Conservation (phyloP, 768 basidiomycete genomes). For the Mycena floridula region DNA sequence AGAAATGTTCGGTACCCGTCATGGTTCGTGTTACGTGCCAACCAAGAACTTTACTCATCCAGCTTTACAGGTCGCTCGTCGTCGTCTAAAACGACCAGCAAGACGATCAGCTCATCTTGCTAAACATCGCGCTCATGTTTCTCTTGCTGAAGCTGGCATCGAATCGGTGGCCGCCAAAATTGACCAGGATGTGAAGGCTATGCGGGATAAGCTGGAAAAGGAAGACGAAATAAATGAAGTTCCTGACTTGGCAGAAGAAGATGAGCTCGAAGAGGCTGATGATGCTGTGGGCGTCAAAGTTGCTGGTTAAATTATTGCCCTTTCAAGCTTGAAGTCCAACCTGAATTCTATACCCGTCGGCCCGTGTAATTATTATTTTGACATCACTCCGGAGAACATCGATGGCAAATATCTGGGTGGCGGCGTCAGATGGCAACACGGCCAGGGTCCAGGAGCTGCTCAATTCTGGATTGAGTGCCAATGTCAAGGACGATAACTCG, state of each 20-base stretch:
- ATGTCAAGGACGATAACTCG: conserved; percentile 41
- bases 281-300: conserved; percentile 27
- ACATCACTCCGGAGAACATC: background rate
- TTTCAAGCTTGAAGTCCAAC: too few relatives aligned
- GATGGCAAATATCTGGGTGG: conserved; percentile 56
- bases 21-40: conserved; percentile 46
- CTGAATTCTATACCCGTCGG: too few relatives aligned
- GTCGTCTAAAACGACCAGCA: conserved; percentile 83
- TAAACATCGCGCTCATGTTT: conserved; percentile 74
- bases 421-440: conserved; percentile 60
- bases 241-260: conserved; percentile 24
- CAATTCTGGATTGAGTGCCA: conserved; percentile 35
- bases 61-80: conserved; percentile 60
- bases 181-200: conserved; percentile 76
- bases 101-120: conserved; percentile 75
- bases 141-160: conserved; percentile 83
- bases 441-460: conserved; percentile 27
- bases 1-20: conserved; percentile 93
- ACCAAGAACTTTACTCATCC: conserved; percentile 1
- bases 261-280: conserved; percentile 26
- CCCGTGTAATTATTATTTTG: background rate
- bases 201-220: conserved; percentile 71
- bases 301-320: conserved; percentile 9
- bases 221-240: conserved; percentile 47
- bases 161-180: conserved; percentile 84